phyloP scores from a whole-genome alignment of 2,329 filamentous ascomycete species.

The Microcera coccophila region DNA sequence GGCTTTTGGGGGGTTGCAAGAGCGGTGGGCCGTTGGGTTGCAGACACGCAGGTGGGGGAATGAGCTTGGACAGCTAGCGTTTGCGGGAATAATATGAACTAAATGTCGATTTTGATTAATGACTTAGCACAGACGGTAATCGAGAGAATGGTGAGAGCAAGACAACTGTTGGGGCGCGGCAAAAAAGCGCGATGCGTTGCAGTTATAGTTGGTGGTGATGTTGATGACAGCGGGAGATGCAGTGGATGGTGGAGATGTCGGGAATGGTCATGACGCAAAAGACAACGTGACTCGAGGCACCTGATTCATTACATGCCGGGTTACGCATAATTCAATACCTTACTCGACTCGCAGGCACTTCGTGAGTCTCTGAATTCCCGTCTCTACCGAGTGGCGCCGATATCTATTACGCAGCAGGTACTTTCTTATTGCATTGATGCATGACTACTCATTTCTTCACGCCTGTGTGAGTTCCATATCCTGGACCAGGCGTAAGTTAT shows the following conservation, averaged over 20 bases:
- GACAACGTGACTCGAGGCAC: constrained; percentile 6
- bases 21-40: constrained; percentile 31
- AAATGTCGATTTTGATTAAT: neutral
- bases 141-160: neutral
- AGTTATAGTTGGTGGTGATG: neutral
- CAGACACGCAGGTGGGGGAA: constrained; percentile 19
- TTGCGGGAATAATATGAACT: neutral
- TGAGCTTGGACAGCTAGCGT: neutral
- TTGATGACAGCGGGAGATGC: neutral
- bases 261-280: constrained; percentile 6
- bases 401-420: too few relatives aligned
- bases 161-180: neutral
- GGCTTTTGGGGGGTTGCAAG: constrained; percentile 26
- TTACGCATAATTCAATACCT: too few relatives aligned
- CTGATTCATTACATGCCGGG: constrained; percentile 5
- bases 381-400: too few relatives aligned
- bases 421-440: neutral
- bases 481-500: neutral
- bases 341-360: too few relatives aligned
- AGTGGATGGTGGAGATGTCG: constrained; percentile 8
- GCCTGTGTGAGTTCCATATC: neutral
- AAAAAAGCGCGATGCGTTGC: neutral
- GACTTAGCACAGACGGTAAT: too few relatives aligned
- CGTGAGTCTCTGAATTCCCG: too few relatives aligned
- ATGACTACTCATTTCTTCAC: neutral